Evolutionary conservation across 768 basidiomycete genomes (phyloP).

Genomic region (Trametes elegans): DNA sequence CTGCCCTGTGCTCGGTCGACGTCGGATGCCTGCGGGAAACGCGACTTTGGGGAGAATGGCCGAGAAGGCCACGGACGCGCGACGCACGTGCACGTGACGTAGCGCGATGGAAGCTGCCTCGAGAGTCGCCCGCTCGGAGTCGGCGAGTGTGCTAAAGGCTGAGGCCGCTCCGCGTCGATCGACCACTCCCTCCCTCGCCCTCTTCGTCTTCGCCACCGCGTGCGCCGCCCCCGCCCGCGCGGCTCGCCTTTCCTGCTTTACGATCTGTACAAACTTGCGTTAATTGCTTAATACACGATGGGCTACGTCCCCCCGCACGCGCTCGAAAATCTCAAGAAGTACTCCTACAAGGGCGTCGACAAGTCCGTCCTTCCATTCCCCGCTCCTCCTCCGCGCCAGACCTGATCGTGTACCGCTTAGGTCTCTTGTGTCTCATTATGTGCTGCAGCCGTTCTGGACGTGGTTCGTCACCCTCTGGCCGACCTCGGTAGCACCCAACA

Average conservation of each 20-base stretch:
- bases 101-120: slow-evolving; percentile 17
- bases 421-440: slow-evolving; percentile 71
- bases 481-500: slow-evolving; percentile 81
- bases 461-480: slow-evolving; percentile 92
- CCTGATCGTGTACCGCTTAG: slow-evolving; percentile 36
- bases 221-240: no score
- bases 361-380: slow-evolving; percentile 48
- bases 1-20: no score
- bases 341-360: slow-evolving; percentile 79
- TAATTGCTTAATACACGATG: slow-evolving; percentile 37
- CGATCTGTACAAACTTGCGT: background rate
- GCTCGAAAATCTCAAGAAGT: slow-evolving; percentile 73
- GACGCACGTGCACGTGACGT: slow-evolving; percentile 25
- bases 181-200: no score
- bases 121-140: no score
- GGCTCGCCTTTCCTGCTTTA: background rate
- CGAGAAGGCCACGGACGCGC: background rate
- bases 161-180: no score
- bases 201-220: no score
- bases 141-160: no score
- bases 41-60: no score
- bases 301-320: slow-evolving; percentile 63
- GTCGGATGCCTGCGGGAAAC: no score
- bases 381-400: background rate
- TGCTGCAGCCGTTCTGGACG: slow-evolving; percentile 86